Percentiles rank a stretch among this genome's conserved stretches.
phyloP scores from a whole-genome alignment of 2,329 filamentous ascomycete genomes.

The Arthroderma sp. region DNA sequence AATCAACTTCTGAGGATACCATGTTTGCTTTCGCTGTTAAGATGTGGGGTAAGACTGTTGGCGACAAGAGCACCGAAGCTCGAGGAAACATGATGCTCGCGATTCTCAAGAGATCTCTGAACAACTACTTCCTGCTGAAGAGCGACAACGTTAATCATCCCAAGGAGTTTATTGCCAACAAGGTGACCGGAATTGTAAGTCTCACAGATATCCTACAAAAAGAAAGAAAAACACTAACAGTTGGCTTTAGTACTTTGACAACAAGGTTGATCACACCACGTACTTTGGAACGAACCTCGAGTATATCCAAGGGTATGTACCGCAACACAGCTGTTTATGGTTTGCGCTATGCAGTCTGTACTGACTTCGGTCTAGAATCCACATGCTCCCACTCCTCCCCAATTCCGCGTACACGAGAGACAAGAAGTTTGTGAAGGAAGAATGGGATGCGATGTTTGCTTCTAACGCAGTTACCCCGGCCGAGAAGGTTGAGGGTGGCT shows the following conservation, averaged over 20 bases:
- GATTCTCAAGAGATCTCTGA: constrained; percentile 59
- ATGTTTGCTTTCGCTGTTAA: constrained; percentile 81
- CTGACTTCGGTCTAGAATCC: constrained; percentile 46
- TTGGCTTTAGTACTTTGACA: constrained; percentile 57
- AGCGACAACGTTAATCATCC: constrained; percentile 60
- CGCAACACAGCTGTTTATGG: constrained; percentile 1
- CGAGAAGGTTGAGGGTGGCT: constrained; percentile 52
- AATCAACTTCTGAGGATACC: constrained; percentile 80
- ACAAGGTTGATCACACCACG: constrained; percentile 86
- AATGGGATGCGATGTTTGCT: constrained; percentile 71
- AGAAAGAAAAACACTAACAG: background rate
- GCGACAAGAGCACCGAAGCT: constrained; percentile 68
- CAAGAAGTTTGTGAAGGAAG: constrained; percentile 59
- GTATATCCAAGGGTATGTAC: constrained; percentile 47
- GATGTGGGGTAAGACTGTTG: constrained; percentile 75
- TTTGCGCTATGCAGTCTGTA: background rate
- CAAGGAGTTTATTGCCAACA: constrained; percentile 65
- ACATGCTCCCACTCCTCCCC: constrained; percentile 68
- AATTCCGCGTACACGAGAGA: constrained; percentile 54
- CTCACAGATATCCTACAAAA: background rate
- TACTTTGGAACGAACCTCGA: constrained; percentile 68
- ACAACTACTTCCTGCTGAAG: constrained; percentile 71
- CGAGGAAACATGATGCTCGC: constrained; percentile 75
- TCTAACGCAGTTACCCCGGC: constrained; percentile 48
- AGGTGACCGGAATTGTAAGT: constrained; percentile 45